These are phyloP conservation scores for Morella rubra DNA, from an alignment of 306 rosid species.

Conservation along the genomic window DNA sequence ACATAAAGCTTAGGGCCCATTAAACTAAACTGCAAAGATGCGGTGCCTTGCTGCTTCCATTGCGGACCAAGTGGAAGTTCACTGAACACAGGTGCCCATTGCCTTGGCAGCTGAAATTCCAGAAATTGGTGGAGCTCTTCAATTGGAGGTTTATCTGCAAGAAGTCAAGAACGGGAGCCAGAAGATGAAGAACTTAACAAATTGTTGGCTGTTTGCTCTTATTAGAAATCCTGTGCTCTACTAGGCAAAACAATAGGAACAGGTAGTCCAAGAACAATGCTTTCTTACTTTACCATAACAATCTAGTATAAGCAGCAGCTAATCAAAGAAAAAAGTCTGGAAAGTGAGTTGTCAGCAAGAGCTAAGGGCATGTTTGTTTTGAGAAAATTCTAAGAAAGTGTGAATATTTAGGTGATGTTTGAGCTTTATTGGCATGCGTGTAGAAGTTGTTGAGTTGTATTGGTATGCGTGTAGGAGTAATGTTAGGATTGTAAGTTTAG, in stretches of 20 bases:
- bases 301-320: background rate
- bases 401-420: too few species aligned
- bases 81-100: constrained; percentile 98
- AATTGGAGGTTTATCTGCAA: constrained; percentile 89
- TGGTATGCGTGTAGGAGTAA: too few species aligned
- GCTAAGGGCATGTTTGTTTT: too few species aligned
- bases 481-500: too few species aligned
- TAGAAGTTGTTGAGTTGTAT: too few species aligned
- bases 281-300: background rate
- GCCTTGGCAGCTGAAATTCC: constrained; percentile 97
- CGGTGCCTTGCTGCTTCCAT: constrained; percentile 64
- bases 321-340: background rate
- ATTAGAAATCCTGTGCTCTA: background rate
- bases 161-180: constrained; percentile 8
- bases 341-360: background rate
- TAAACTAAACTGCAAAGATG: constrained; percentile 92
- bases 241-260: background rate
- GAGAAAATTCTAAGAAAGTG: too few species aligned
- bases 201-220: background rate
- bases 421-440: too few species aligned
- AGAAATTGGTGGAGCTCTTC: constrained; percentile 96
- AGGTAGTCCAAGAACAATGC: background rate
- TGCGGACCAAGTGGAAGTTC: constrained; percentile 99
- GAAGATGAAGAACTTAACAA: constrained; percentile 21
- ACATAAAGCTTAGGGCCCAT: constrained; percentile 91